These are phyloP conservation scores for Adenanthera pavonina DNA, from an alignment of 306 rosid species.

Conservation along the genomic window DNA sequence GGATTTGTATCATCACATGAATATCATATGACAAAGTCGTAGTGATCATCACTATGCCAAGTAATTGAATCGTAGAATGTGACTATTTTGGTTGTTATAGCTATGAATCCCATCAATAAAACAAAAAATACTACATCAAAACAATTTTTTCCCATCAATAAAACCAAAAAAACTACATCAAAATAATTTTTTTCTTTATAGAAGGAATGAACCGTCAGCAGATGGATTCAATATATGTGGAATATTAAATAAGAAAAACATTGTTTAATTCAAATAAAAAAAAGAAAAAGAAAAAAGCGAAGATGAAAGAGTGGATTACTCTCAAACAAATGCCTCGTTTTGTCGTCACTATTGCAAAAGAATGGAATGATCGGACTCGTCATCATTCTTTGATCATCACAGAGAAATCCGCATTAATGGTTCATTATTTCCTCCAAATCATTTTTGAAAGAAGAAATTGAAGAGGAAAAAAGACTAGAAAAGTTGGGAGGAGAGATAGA, in stretches of 20 bases:
- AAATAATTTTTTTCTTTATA: too few relatives aligned
- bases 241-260: background rate
- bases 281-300: too few relatives aligned
- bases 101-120: too few relatives aligned
- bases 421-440: background rate
- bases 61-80: too few relatives aligned
- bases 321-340: slow-evolving; percentile 97
- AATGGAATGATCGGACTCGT: slow-evolving; percentile 92
- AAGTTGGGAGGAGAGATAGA: too few relatives aligned
- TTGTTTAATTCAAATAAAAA: background rate
- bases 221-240: background rate
- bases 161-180: too few relatives aligned
- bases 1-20: slow-evolving; percentile 55
- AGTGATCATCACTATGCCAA: slow-evolving; percentile 62
- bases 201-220: background rate
- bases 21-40: slow-evolving; percentile 40
- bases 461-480: background rate
- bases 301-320: slow-evolving; percentile 41
- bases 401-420: slow-evolving; percentile 54
- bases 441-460: background rate
- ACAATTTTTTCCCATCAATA: too few relatives aligned
- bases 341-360: slow-evolving; percentile 67
- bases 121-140: too few relatives aligned
- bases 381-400: slow-evolving; percentile 76
- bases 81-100: too few relatives aligned